A percentile compares a stretch with the other conserved stretches of the same genome.
phyloP scores from a whole-genome alignment of 352 stramenopile genomes.

The Globisporangium megalacanthum region DNA sequence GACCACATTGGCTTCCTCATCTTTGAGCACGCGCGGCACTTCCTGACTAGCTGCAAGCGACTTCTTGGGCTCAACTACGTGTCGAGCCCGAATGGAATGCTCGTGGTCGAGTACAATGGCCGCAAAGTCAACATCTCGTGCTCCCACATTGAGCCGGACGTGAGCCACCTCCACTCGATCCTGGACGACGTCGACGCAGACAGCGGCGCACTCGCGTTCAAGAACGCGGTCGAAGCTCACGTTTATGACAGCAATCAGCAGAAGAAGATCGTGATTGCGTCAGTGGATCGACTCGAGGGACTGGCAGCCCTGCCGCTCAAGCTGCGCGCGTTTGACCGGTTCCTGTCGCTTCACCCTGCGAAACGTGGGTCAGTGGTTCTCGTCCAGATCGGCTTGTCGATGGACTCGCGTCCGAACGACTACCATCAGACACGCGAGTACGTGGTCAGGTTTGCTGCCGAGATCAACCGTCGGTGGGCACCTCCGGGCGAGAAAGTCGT shows the following conservation, averaged over 20 bases:
- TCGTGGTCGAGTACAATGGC: constrained; percentile 95
- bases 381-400: constrained; percentile 65
- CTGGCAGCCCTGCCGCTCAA: constrained; percentile 96
- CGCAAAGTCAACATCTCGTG: constrained; percentile 94
- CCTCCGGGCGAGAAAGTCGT: constrained; percentile 51
- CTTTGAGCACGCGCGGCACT: constrained; percentile 92
- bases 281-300: constrained; percentile 93
- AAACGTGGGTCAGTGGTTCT: constrained; percentile 68
- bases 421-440: constrained; percentile 92
- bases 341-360: constrained; percentile 86
- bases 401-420: constrained; percentile 86
- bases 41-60: constrained; percentile 89
- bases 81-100: constrained; percentile 75
- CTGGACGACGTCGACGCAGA: constrained; percentile 43
- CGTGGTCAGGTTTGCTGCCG: constrained; percentile 83
- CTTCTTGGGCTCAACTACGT: constrained; percentile 95
- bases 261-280: constrained; percentile 73
- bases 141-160: constrained; percentile 96
- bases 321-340: constrained; percentile 94
- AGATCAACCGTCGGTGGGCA: constrained; percentile 89
- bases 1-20: constrained; percentile 93
- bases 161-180: constrained; percentile 63
- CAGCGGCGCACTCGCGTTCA: constrained; percentile 23
- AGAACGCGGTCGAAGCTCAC: constrained; percentile 29
- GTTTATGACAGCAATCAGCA: constrained; percentile 25